phyloP scores from a whole-genome alignment of 2,329 filamentous ascomycete genomes.

The Sclerotinia borealis region DNA sequence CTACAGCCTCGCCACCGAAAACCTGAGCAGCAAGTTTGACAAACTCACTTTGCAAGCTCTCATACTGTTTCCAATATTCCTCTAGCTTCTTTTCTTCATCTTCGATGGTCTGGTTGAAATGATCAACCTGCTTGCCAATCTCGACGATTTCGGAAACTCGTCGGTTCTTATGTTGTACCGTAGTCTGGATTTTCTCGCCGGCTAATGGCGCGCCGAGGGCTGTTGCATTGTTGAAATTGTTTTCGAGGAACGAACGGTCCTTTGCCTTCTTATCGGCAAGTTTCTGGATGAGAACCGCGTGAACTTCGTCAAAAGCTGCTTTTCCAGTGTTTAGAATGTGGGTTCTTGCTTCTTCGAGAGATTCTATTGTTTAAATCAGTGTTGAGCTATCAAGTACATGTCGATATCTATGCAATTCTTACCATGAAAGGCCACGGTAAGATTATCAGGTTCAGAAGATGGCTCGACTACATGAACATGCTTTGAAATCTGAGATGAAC shows the following conservation, averaged over 20 bases:
- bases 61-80: slow-evolving; percentile 28
- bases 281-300: slow-evolving; percentile 13
- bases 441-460: background rate
- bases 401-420: background rate
- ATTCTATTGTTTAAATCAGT: slow-evolving; percentile 17
- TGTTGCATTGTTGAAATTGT: background rate
- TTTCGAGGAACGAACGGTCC: slow-evolving; percentile 19
- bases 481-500: background rate
- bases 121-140: slow-evolving; percentile 23
- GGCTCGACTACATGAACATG: background rate
- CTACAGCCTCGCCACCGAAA: slow-evolving; percentile 19
- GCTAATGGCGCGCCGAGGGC: slow-evolving; percentile 19
- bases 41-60: slow-evolving; percentile 27
- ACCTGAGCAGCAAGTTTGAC: slow-evolving; percentile 20
- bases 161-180: slow-evolving; percentile 17
- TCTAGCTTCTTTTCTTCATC: slow-evolving; percentile 22
- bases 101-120: slow-evolving; percentile 20
- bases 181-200: slow-evolving; percentile 22
- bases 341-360: slow-evolving; percentile 18
- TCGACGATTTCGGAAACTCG: slow-evolving; percentile 13
- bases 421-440: background rate
- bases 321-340: slow-evolving; percentile 13
- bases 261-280: slow-evolving; percentile 2
- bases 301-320: slow-evolving; percentile 17
- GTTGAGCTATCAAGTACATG: background rate